Evolutionary conservation across 495 filamentous ascomycete species (phyloP).

Genomic region (Lasiosphaeria ovina): DNA sequence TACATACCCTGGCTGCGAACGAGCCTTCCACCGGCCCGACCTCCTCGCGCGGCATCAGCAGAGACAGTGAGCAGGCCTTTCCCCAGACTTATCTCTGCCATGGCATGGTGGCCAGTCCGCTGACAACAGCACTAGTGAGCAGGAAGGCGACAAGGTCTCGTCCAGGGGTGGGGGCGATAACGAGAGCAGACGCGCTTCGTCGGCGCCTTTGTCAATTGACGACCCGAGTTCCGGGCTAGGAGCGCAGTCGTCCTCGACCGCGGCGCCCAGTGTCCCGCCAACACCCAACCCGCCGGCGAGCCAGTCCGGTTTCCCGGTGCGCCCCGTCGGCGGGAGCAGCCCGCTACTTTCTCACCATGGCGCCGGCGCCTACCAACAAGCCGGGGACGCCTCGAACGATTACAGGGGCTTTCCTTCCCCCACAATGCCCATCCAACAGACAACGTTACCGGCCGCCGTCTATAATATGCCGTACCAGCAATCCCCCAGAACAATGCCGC

Average conservation of each 20-base stretch:
- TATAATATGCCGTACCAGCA: slow-evolving; percentile 9
- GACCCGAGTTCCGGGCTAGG: slow-evolving; percentile 5
- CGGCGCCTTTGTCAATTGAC: slow-evolving; percentile 14
- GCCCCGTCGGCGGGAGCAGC: slow-evolving; percentile 1
- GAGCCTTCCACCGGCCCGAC: slow-evolving; percentile 69
- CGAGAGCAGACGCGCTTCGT: slow-evolving; percentile 19
- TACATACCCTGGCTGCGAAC: slow-evolving; percentile 59
- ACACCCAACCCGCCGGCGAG: slow-evolving; percentile 15
- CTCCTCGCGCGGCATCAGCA: slow-evolving; percentile 76
- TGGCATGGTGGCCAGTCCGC: background rate
- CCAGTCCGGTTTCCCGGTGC: slow-evolving; percentile 16
- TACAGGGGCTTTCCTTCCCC: slow-evolving; percentile 11
- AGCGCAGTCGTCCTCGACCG: slow-evolving; percentile 1
- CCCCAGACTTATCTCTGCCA: background rate
- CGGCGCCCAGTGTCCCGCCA: slow-evolving; percentile 7
- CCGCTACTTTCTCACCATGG: slow-evolving; percentile 7
- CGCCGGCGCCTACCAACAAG: background rate
- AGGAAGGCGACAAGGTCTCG: slow-evolving; percentile 35
- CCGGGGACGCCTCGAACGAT: background rate
- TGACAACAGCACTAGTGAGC: slow-evolving; percentile 32
- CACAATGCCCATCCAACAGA: background rate
- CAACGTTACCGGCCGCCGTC: background rate
- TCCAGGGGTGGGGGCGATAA: slow-evolving; percentile 19
- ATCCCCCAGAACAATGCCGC: slow-evolving; percentile 17
- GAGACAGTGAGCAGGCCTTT: slow-evolving; percentile 63